These are phyloP conservation scores for Geosmithia morbida DNA, from an alignment of 2,329 filamentous ascomycete species.

Conservation along the genomic window DNA sequence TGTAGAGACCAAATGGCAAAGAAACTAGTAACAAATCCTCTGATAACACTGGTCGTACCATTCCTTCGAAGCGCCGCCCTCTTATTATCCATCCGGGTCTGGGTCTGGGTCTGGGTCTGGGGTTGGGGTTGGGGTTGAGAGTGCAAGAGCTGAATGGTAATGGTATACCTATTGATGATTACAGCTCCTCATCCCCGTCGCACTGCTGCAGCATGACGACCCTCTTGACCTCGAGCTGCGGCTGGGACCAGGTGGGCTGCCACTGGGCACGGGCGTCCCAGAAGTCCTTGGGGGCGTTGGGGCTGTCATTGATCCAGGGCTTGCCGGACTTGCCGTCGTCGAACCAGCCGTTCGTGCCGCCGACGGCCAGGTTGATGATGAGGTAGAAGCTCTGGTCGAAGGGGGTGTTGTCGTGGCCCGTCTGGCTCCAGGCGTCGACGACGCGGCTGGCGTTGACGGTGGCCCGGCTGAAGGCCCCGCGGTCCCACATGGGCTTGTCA, in stretches of 20 bases:
- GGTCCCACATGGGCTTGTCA: conserved; percentile 50
- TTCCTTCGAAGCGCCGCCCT: too few species aligned
- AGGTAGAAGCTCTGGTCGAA: conserved; percentile 68
- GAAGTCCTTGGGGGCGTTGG: conserved; percentile 59
- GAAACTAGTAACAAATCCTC: too few species aligned
- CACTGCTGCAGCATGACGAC: conserved; percentile 61
- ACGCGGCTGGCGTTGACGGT: conserved; percentile 52
- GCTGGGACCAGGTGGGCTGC: conserved; percentile 57
- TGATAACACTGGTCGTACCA: too few species aligned
- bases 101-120: too few species aligned
- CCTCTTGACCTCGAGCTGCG: conserved; percentile 52
- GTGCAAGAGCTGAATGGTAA: too few species aligned
- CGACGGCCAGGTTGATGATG: conserved; percentile 62
- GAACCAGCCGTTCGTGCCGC: conserved; percentile 75
- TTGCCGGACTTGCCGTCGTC: conserved; percentile 56
- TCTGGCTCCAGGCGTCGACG: conserved; percentile 47
- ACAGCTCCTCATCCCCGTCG: conserved; percentile 42
- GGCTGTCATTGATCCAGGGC: conserved; percentile 61
- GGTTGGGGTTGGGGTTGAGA: too few species aligned
- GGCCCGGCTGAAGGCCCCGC: conserved; percentile 51
- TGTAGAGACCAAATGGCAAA: too few species aligned
- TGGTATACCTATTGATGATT: too few species aligned
- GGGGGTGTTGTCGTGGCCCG: conserved; percentile 47
- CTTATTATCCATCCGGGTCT: too few species aligned
- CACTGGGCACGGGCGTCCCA: conserved; percentile 54